Conservation (phyloP, 2,329 filamentous ascomycete species). For the Alternaria metachromatica region DNA sequence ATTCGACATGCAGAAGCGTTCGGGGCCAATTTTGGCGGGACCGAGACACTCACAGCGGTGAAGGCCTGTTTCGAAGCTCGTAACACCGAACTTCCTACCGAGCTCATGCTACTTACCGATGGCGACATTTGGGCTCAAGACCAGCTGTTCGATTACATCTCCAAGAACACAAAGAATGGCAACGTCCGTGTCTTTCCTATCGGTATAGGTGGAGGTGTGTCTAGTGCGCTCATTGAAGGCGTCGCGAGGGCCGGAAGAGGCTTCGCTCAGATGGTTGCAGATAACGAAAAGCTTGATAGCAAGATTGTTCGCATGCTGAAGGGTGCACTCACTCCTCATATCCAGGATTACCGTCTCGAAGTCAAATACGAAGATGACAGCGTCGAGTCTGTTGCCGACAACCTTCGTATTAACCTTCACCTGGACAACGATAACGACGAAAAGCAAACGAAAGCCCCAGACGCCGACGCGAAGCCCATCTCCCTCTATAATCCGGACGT, state of each 20-base stretch:
- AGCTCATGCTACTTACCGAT: conserved; percentile 9
- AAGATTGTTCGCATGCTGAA: conserved; percentile 14
- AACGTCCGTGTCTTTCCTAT: conserved; percentile 9
- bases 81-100: neutral
- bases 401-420: neutral
- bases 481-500: neutral
- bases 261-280: conserved; percentile 8
- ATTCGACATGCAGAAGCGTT: conserved; percentile 4
- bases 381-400: conserved; percentile 2
- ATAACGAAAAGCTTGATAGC: conserved; percentile 7
- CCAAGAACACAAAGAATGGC: neutral
- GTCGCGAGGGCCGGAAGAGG: conserved; percentile 9
- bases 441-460: too few species aligned
- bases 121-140: conserved; percentile 8
- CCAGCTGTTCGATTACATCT: neutral
- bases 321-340: conserved; percentile 9
- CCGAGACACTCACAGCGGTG: neutral
- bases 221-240: conserved; percentile 5
- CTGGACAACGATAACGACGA: neutral
- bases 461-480: neutral
- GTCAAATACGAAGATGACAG: conserved; percentile 11
- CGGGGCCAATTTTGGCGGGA: neutral
- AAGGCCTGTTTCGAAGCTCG: conserved; percentile 1
- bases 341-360: conserved; percentile 8
- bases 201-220: conserved; percentile 5